A percentile compares a stretch with the other conserved stretches of the same genome.
Evolutionary conservation across 1,284 basidiomycete species (phyloP).

Genomic region (Dichomitus squalens): DNA sequence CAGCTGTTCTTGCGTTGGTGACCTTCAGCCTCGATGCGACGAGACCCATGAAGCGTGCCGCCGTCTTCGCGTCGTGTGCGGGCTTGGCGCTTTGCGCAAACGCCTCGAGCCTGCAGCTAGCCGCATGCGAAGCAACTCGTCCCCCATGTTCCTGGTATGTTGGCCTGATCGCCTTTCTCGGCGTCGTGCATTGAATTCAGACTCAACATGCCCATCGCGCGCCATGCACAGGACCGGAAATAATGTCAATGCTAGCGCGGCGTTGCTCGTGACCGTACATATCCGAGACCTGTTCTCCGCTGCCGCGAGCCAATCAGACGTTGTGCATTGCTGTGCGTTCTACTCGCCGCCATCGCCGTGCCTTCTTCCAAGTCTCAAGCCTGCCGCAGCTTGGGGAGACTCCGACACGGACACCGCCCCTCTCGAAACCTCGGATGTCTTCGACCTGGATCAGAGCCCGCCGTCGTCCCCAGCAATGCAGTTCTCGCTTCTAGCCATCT

Average conservation of each 20-base stretch:
- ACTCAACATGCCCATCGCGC: neutral
- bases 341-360: neutral
- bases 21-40: neutral
- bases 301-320: neutral
- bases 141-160: constrained; percentile 2
- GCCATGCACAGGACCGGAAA: neutral
- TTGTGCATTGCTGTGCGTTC: constrained; percentile 3
- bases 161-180: neutral
- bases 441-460: neutral
- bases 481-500: neutral
- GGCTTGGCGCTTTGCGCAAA: neutral
- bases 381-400: constrained; percentile 4
- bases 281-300: neutral
- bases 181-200: neutral
- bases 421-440: neutral
- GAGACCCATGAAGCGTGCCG: neutral
- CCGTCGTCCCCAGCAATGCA: neutral
- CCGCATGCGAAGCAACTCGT: neutral
- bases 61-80: neutral
- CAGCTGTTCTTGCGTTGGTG: neutral
- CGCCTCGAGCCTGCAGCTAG: neutral
- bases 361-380: neutral
- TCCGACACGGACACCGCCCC: neutral
- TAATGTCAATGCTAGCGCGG: constrained; percentile 1
- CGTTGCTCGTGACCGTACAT: neutral